These are phyloP conservation scores for Ophioceras dolichostomum DNA, from an alignment of 2,329 filamentous ascomycete species.

Conservation along the genomic window DNA sequence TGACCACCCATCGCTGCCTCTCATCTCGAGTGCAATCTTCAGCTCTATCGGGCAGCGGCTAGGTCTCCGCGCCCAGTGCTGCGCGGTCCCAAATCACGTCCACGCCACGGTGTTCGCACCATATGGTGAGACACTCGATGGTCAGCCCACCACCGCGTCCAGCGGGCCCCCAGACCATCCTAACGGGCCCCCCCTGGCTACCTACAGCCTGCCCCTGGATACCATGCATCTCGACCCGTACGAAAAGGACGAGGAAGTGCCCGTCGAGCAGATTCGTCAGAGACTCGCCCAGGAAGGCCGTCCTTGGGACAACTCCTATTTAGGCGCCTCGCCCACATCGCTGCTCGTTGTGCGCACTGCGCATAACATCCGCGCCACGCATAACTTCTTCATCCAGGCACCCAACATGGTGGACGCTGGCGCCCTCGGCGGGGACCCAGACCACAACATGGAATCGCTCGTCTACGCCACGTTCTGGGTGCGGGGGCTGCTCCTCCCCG, in stretches of 20 bases:
- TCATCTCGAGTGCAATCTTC: constrained; percentile 81
- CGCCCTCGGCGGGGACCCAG: constrained; percentile 35
- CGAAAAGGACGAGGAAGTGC: constrained; percentile 54
- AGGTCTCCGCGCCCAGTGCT: constrained; percentile 65
- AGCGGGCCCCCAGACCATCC: constrained; percentile 17
- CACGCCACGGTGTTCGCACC: constrained; percentile 63
- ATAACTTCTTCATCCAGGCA: constrained; percentile 26
- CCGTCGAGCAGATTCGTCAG: no score
- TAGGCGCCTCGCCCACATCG: constrained; percentile 50
- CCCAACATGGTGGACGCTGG: constrained; percentile 13
- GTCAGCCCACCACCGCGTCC: constrained; percentile 19
- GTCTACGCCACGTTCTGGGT: constrained; percentile 69
- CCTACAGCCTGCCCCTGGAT: neutral
- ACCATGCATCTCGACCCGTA: constrained; percentile 79
- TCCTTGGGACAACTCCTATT: no score
- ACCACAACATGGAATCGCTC: constrained; percentile 42
- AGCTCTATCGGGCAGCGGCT: constrained; percentile 65
- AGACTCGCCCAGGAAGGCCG: no score
- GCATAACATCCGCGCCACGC: constrained; percentile 71
- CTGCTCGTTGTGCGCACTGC: constrained; percentile 65
- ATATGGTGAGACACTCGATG: constrained; percentile 47
- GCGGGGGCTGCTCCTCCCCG: constrained; percentile 40
- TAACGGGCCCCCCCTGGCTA: no score
- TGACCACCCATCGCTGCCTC: constrained; percentile 67
- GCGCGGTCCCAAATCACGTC: constrained; percentile 75